Conservation (phyloP, 495 filamentous ascomycete species). For the Aspergillus cavernicola region DNA sequence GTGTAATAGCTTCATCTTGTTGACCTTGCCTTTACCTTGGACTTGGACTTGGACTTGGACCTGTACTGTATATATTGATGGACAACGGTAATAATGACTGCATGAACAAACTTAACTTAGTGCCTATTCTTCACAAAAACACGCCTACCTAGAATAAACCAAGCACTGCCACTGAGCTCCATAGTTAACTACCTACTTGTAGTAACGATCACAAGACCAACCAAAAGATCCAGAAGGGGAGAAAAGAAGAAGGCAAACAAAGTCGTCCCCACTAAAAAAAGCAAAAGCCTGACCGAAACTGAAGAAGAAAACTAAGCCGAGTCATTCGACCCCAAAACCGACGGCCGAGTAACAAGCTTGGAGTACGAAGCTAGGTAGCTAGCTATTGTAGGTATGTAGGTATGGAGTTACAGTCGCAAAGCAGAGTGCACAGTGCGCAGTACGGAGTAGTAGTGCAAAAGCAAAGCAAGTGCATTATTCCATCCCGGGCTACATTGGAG, state of each 20-base stretch:
- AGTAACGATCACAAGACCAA: not conserved
- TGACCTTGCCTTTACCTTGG: not conserved
- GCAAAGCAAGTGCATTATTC: too few species aligned
- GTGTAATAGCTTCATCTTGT: slow-evolving; percentile 5
- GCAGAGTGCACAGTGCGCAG: too few species aligned
- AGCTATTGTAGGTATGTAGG: too few species aligned
- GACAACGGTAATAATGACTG: not conserved
- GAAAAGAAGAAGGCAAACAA: not conserved
- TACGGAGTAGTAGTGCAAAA: too few species aligned
- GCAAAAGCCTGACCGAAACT: not conserved
- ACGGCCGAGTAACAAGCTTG: too few species aligned
- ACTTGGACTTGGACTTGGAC: slow-evolving; percentile 21
- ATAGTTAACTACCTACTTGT: too few species aligned
- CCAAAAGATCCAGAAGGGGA: not conserved
- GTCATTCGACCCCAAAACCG: too few species aligned
- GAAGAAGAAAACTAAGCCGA: too few species aligned
- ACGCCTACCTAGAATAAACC: not conserved
- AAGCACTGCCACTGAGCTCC: too few species aligned
- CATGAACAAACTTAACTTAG: not conserved
- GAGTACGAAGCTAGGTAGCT: too few species aligned
- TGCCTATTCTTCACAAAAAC: not conserved
- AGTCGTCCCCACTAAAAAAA: not conserved
- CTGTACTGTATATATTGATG: slow-evolving; percentile 21
- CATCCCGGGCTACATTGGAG: too few species aligned
- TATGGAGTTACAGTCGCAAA: too few species aligned